Base-by-base conservation (phyloP, 169 alveolate species). In the Plasmodium fragile region DNA sequence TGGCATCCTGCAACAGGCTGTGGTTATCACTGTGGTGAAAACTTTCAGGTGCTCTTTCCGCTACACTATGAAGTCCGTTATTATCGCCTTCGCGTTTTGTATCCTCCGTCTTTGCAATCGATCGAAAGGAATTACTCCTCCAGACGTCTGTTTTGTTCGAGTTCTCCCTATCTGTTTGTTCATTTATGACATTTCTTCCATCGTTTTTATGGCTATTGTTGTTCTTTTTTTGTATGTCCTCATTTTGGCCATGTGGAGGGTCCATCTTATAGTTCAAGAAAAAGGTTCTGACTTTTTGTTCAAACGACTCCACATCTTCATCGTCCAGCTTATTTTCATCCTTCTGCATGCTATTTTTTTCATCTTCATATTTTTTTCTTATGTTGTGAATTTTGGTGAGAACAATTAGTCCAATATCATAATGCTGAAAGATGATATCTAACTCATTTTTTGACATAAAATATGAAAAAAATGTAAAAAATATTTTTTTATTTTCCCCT, bases 371-470 rank as follows among this genome's bases (percentile, higher is more conserved):
- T 39, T 69, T 85, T 75, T 85, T 85, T 36, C 93, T 43, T 18
- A 85, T 85, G 52, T 85, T 85, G 79, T 85, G 93, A 28, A 85
- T 85, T 85, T 85, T 85, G 28, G 93, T 85, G 39, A 85, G 93
- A 18, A 85, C 83, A 53, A 85, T 85, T 85, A 85, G 75, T 32
- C 93, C 93, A 45, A 85, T 85, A 43, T 85, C 93, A 32, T 73
- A 85, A 73, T 85, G 85, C 79, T 85, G 87, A 53, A 85, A 85
- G 59, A 85, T 85, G 65, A 85, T 52, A n/a, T 85, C 65, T 55
- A 85, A 25, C 45, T 85, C 93, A 85, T 85, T 85, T 77, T 75
- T 85, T 43, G 93, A 53, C 93, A 85, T 85, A 77, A 85, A 85
- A 85, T 85, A 75, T 75, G 93, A 85, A 53, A 85, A 85, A 85